Evolutionary conservation across 768 basidiomycete species (phyloP), one percentile per base, ranked within the genome.

Genomic region (Panaeolus cyanescens): DNA sequence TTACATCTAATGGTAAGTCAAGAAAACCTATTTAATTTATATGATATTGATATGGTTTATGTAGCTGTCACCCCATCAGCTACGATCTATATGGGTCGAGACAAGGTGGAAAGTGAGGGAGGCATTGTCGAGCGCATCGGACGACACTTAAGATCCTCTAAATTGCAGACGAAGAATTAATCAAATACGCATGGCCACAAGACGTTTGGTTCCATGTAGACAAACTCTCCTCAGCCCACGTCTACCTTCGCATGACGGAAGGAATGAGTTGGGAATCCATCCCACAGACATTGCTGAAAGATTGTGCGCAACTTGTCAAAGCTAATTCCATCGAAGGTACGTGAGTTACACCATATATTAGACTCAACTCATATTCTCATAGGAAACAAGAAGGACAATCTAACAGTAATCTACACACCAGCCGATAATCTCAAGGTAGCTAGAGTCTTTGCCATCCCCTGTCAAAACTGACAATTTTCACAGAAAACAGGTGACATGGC

Each of bases 401-500:
- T 98, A 45, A 93, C 93, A 6, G 83, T 99, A 67, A 97, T 99
- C 64, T 97, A 95, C 72, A 98, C 96, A 0, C 96, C 95, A 0
- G 92, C 86, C 10, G 85, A 88, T 62, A 99, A 99, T 71, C 80
- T 99, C 60, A 95, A 96, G 87, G 94, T 94, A 55, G 15, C 77
- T 65, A 28, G 31, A 20, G 13, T 55, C 25, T 25, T 53, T 25
- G 39, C 12, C 10, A 5, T 36, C 20, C n/a, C 30, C 33, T n/a
- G 45, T n/a, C 12, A 39, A 53, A 34, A 33, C 19, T 50, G 42
- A 32, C n/a, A 33, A 6, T 37, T 13, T 19, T 54, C 56, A 39
- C 7, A 96, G 93, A 99, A 99, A 93, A 90, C 92, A 6, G 96
- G 96, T 3, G 95, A 96, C 70, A 98, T 97, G 95, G 95, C 93